A percentile compares a stretch with the other conserved stretches of the same genome.
phyloP scores from a whole-genome alignment of 495 filamentous ascomycete genomes.

The Saxophila tyrrhenica region DNA sequence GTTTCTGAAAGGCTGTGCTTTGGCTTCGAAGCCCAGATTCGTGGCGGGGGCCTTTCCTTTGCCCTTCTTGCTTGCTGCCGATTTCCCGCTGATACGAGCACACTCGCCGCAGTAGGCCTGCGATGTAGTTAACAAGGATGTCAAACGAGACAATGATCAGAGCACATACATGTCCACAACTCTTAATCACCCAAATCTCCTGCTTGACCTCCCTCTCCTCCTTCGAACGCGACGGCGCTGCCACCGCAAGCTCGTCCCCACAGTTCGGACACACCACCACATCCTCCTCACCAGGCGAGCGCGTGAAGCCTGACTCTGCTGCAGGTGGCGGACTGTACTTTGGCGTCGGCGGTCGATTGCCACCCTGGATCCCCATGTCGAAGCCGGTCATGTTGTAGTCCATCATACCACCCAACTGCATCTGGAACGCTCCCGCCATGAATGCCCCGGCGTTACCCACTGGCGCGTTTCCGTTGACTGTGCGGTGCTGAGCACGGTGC shows the following conservation, averaged over 20 bases:
- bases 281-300: slow-evolving; percentile 50
- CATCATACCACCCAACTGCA: no score
- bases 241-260: slow-evolving; percentile 52
- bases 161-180: slow-evolving; percentile 63
- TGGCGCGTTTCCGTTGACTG: background rate
- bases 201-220: slow-evolving; percentile 45
- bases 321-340: slow-evolving; percentile 49
- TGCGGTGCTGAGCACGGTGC: background rate
- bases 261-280: slow-evolving; percentile 63
- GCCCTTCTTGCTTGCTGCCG: slow-evolving; percentile 16
- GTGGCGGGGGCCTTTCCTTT: slow-evolving; percentile 18
- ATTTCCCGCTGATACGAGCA: slow-evolving; percentile 30
- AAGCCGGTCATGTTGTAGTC: slow-evolving; percentile 15
- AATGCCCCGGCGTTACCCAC: background rate
- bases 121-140: background rate
- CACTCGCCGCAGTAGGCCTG: slow-evolving; percentile 68
- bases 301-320: slow-evolving; percentile 51
- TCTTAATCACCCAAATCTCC: slow-evolving; percentile 61
- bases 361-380: slow-evolving; percentile 14
- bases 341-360: slow-evolving; percentile 11
- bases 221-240: slow-evolving; percentile 26
- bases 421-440: no score
- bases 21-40: slow-evolving; percentile 1
- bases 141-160: background rate
- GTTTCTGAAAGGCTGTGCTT: slow-evolving; percentile 27